Base-by-base conservation (phyloP, 495 filamentous ascomycete species). In the Penicillium subrubescens region DNA sequence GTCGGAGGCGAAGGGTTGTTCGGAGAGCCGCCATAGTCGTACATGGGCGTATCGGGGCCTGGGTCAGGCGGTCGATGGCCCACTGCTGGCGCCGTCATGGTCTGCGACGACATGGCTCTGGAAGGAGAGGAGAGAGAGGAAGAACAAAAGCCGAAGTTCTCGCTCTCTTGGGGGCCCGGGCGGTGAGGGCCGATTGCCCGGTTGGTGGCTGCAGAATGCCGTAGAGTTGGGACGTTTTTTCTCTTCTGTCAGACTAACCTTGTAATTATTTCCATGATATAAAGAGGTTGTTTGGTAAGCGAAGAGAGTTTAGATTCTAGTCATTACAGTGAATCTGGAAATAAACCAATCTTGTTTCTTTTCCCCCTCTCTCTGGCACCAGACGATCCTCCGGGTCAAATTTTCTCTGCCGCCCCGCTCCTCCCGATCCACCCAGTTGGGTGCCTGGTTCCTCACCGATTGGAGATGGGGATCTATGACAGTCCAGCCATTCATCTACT, bases 21-120 rank as follows among this genome's bases (percentile, higher is more conserved):
- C 50, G 75, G 78, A 33, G 78, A 70, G 63, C 67, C 67, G 64
- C 72, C 69, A 75, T 79, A 79, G 62, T 79, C 78, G 71, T 79
- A 79, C 68, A 72, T 62, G 58, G 79, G 78, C 70, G 71, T 73
- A 66, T 77, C 71, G 55, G 73, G 73, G 57, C 77, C 79, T 73
- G 79, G 72, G 71, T 82, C 79, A 72, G 79, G 77, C 70, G 80
- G 80, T 66, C 77, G 80, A 80, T 81, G 80, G 73, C 78, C 78
- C 77, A 83, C 75, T 73, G 79, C 77, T 78, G 80, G 79, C 77
- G 80, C 80, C 75, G 78, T 84, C 77, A 85, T 84, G 80, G 81
- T 84, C 78, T 83, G 82, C 74, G 82, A 85, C 73, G 80, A 83
- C 77, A 84, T 80, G 77, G 81, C 83, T 78, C 69, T 73, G 60